A percentile compares a stretch with the other conserved stretches of the same genome.
Evolutionary conservation across 495 filamentous ascomycete species (phyloP).

Genomic region (Annulohypoxylon nitens): DNA sequence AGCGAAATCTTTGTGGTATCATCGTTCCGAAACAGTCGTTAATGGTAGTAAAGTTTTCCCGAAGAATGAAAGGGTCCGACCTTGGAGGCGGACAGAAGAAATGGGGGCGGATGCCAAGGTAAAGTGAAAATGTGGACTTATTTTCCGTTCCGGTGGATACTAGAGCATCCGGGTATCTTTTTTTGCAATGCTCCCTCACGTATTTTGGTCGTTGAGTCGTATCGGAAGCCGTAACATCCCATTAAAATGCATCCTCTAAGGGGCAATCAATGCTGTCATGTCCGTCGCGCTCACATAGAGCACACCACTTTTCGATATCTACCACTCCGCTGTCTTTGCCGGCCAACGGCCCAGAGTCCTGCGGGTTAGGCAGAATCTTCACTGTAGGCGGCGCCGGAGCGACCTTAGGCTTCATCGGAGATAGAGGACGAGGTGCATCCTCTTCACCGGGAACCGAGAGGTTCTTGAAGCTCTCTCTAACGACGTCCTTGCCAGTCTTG

Average conservation of each 20-base stretch:
- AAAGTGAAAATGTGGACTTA: slow-evolving; percentile 13
- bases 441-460: slow-evolving; percentile 57
- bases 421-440: slow-evolving; percentile 64
- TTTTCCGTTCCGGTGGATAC: slow-evolving; percentile 11
- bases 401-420: slow-evolving; percentile 60
- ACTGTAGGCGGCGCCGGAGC: slow-evolving; percentile 38
- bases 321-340: slow-evolving; percentile 85
- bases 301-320: slow-evolving; percentile 94
- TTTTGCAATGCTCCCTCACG: background rate
- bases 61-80: slow-evolving; percentile 29
- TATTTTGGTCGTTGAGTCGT: slow-evolving; percentile 20
- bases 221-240: slow-evolving; percentile 3
- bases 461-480: slow-evolving; percentile 60
- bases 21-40: slow-evolving; percentile 50
- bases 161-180: slow-evolving; percentile 1
- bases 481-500: slow-evolving; percentile 60
- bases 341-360: slow-evolving; percentile 77
- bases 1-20: slow-evolving; percentile 47
- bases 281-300: slow-evolving; percentile 94
- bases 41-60: slow-evolving; percentile 31
- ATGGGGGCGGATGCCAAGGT: slow-evolving; percentile 11
- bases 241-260: slow-evolving; percentile 82
- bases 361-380: slow-evolving; percentile 68
- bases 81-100: slow-evolving; percentile 8
- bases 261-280: slow-evolving; percentile 97